Evolutionary conservation across 2,329 filamentous ascomycete genomes (phyloP).

Genomic region (Coniella vitis): DNA sequence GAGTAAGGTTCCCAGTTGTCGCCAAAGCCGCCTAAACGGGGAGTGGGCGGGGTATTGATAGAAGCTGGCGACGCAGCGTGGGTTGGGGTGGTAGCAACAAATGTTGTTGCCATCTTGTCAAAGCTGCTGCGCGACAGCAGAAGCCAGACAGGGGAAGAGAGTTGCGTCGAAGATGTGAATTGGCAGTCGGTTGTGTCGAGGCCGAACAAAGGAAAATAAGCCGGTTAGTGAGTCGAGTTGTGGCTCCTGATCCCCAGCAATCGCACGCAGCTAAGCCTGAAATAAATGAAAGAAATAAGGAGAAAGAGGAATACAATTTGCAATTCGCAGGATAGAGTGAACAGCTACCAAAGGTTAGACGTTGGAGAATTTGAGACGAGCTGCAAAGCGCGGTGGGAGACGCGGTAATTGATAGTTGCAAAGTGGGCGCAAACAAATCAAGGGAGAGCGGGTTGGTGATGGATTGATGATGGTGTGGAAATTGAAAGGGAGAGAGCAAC

Average conservation of each 20-base stretch:
- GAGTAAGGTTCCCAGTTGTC: constrained; percentile 69
- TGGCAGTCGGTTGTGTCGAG: no score
- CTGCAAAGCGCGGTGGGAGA: not conserved
- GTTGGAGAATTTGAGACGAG: no score
- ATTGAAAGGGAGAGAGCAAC: constrained; percentile 15
- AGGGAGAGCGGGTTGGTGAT: constrained; percentile 5
- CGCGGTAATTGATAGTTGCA: not conserved
- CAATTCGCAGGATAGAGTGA: no score
- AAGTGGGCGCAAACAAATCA: constrained; percentile 6
- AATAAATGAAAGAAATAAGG: no score
- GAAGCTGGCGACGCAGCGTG: constrained; percentile 37
- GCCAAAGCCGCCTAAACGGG: constrained; percentile 59
- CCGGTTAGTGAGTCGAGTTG: no score
- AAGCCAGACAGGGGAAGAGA: not conserved
- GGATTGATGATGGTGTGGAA: constrained; percentile 12
- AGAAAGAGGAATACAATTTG: no score
- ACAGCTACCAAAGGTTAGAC: no score
- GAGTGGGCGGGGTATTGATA: constrained; percentile 62
- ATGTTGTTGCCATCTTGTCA: constrained; percentile 9
- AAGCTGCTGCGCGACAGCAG: not conserved
- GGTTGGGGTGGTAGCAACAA: constrained; percentile 49
- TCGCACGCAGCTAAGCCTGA: no score
- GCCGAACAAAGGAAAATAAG: no score
- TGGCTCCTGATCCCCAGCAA: no score
- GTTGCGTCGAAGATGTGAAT: no score